These are phyloP conservation scores for Trichoderma hamatum DNA, from an alignment of 2,329 filamentous ascomycete genomes.

Conservation along the genomic window DNA sequence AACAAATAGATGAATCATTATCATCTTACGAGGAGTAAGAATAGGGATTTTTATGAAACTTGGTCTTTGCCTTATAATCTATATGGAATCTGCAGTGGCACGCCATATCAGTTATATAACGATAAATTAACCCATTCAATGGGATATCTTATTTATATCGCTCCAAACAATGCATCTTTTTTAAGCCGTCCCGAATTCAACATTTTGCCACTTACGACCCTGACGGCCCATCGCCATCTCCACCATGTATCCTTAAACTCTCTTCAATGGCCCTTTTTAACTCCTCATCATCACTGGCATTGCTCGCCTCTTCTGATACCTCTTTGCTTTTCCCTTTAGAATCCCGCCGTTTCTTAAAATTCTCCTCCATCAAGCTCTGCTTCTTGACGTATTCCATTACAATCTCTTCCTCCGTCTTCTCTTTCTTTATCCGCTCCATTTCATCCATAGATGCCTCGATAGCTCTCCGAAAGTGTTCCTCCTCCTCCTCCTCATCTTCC, in stretches of 20 bases:
- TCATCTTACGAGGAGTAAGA: no score
- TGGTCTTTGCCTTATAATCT: not conserved
- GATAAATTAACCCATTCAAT: not conserved
- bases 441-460: slow-evolving; percentile 51
- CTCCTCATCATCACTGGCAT: slow-evolving; percentile 58
- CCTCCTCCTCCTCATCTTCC: slow-evolving; percentile 49
- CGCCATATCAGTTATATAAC: not conserved
- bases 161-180: not conserved
- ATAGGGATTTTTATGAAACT: not conserved
- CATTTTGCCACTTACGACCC: not conserved
- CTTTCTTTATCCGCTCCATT: slow-evolving; percentile 45
- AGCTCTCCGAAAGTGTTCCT: slow-evolving; percentile 45
- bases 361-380: slow-evolving; percentile 72
- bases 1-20: not conserved
- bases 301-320: slow-evolving; percentile 34
- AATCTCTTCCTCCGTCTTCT: slow-evolving; percentile 68
- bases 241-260: slow-evolving; percentile 52
- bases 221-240: slow-evolving; percentile 35
- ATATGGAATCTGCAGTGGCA: not conserved
- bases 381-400: slow-evolving; percentile 77
- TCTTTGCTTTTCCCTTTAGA: slow-evolving; percentile 42
- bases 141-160: not conserved
- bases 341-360: slow-evolving; percentile 42
- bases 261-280: slow-evolving; percentile 57
- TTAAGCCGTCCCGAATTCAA: not conserved